Conservation (phyloP, 2,329 filamentous ascomycete species). For the Beauveria sp. region DNA sequence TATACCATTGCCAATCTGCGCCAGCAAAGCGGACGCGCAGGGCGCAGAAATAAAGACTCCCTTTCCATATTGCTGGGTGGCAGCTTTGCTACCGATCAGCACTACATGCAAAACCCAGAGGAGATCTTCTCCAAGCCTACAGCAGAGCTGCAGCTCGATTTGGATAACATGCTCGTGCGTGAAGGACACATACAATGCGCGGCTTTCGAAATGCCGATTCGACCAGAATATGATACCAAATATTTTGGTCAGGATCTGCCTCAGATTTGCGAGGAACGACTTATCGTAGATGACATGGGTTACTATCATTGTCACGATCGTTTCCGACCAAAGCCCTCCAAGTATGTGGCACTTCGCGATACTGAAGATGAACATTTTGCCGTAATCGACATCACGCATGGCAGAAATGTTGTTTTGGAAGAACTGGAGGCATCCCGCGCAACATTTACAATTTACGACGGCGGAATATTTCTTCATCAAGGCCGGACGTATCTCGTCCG, state of each 20-base stretch:
- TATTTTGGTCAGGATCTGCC: slow-evolving; percentile 75
- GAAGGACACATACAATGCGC: slow-evolving; percentile 96
- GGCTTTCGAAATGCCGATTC: slow-evolving; percentile 88
- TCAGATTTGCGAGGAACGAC: slow-evolving; percentile 63
- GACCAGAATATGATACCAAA: slow-evolving; percentile 60
- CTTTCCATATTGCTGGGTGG: slow-evolving; percentile 86
- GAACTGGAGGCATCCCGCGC: slow-evolving; percentile 95
- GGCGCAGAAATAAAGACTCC: slow-evolving; percentile 86
- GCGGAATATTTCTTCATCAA: slow-evolving; percentile 93
- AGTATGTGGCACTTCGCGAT: slow-evolving; percentile 80
- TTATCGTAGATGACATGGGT: slow-evolving; percentile 65
- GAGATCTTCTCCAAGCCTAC: slow-evolving; percentile 92
- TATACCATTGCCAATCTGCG: slow-evolving; percentile 92
- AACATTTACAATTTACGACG: slow-evolving; percentile 93
- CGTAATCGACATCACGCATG: slow-evolving; percentile 79
- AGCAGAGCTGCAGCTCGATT: slow-evolving; percentile 78
- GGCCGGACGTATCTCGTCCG: slow-evolving; percentile 88
- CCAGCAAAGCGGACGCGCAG: slow-evolving; percentile 90
- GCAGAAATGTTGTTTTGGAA: slow-evolving; percentile 78
- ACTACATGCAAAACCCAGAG: slow-evolving; percentile 94
- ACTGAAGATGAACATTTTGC: slow-evolving; percentile 88
- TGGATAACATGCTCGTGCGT: slow-evolving; percentile 83
- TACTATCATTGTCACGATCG: slow-evolving; percentile 87
- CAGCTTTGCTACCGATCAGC: slow-evolving; percentile 82
- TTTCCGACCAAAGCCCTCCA: slow-evolving; percentile 78